Base-by-base conservation (phyloP, 192 early-diverging fungal genomes). In the Spizellomyces sp. region DNA sequence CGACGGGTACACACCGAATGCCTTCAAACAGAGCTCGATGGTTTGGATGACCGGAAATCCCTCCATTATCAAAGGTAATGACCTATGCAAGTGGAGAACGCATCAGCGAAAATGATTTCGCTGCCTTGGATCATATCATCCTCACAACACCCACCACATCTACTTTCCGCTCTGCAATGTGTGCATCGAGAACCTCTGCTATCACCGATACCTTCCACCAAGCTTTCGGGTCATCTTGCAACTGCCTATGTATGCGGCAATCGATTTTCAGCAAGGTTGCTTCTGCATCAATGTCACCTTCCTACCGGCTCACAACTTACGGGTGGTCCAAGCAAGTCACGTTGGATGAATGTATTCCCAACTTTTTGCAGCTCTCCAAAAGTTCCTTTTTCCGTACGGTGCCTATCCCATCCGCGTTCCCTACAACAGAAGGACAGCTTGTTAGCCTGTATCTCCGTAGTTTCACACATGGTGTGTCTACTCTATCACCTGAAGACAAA, bases 21-120 rank as follows among this genome's bases (percentile, higher is more conserved):
- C 94, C 96, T 67, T 88, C 80, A 70, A 89, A 94, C 17, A 86
- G 79, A 8, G 94, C 89, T 57, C 89, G 82, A 74, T 98, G 96
- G 77, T 98, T 98, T 47, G 83, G 78, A 68, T 98, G 96, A 0
- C 92, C 92, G n/a, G 93, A 94, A 45, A 98, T 85, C 2, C 96
- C 96, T 22, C 84, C 73, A 8, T 83, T 73, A 77, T 98, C 96
- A 82, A 97, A 98, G 0, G 96, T 98, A 21, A 96, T 86, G 19
- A 96, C 84, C 82, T 75, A 62, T 52, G 64, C 61, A 22, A 45
- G 3, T 54, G 50, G 17, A 54, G 2, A 19, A 54, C 0, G 1
- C 50, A 54, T 12, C n/a, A n/a, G n/a, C n/a, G n/a, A n/a, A 54
- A 54, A 12, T 19, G 0, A 0, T 19, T n/a, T 54, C 50, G 50